A percentile compares a stretch with the other conserved stretches of the same genome.
Evolutionary conservation across 331 rosid genomes (phyloP).

Genomic region (Saraca asoca): DNA sequence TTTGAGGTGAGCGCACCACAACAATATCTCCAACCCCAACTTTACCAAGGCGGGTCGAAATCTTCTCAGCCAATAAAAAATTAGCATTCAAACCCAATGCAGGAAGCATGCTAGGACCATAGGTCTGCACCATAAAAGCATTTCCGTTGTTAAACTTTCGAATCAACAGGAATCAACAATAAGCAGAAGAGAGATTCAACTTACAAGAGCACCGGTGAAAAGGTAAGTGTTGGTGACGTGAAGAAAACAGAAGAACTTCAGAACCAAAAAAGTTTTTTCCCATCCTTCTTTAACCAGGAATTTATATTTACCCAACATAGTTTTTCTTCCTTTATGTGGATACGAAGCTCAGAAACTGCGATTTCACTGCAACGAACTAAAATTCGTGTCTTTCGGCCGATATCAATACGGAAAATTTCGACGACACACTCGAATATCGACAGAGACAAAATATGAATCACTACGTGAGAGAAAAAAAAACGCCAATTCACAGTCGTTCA

Average conservation of each 20-base stretch:
- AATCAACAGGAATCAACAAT: neutral
- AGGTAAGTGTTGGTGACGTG: slow-evolving; percentile 53
- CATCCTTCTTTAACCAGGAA: slow-evolving; percentile 42
- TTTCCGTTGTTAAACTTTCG: slow-evolving; percentile 9
- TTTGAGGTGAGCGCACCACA: slow-evolving; percentile 49
- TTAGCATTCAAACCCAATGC: slow-evolving; percentile 37
- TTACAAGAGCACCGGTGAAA: slow-evolving; percentile 39
- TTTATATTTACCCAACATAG: slow-evolving; percentile 23
- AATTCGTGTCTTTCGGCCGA: no score
- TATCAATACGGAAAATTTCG: no score
- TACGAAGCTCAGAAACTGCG: slow-evolving; percentile 4
- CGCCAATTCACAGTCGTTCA: no score
- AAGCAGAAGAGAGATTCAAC: slow-evolving; percentile 9
- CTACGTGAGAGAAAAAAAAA: no score
- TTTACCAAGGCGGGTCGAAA: slow-evolving; percentile 55
- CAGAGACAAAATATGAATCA: no score
- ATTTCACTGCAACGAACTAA: no score
- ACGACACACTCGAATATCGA: no score
- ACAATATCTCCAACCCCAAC: slow-evolving; percentile 60
- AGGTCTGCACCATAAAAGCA: slow-evolving; percentile 46
- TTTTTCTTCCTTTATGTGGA: neutral
- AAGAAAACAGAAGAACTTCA: slow-evolving; percentile 47
- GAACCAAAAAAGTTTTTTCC: slow-evolving; percentile 14
- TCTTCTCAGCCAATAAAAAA: slow-evolving; percentile 46
- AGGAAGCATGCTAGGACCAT: slow-evolving; percentile 93